phyloP scores from a whole-genome alignment of 106 monocot species.

The Phalaenopsis aphrodite region DNA sequence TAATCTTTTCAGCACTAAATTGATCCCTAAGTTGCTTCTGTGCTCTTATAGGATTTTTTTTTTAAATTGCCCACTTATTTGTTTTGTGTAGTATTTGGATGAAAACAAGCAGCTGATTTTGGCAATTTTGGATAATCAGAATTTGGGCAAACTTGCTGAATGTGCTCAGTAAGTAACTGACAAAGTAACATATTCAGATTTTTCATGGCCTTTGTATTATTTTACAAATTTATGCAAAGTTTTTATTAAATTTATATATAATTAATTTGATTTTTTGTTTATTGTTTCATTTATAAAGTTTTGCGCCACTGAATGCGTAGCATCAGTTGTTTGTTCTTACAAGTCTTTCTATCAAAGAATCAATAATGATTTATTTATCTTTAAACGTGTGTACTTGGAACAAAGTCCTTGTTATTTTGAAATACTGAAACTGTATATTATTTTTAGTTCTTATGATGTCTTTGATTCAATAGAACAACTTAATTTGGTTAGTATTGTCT shows the following conservation, averaged over 20 bases:
- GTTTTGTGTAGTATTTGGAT: constrained; percentile 24
- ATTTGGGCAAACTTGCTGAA: constrained; percentile 55
- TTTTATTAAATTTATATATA: background rate
- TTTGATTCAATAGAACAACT: background rate
- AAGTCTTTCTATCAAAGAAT: background rate
- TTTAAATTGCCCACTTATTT: background rate
- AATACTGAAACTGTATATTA: background rate
- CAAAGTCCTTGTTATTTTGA: background rate
- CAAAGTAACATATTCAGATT: background rate
- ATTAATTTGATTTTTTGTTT: background rate
- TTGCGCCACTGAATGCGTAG: background rate
- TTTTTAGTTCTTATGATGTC: background rate
- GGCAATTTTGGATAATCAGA: constrained; percentile 64
- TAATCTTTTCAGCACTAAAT: background rate
- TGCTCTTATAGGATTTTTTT: background rate
- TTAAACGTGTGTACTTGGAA: background rate
- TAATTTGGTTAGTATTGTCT: background rate
- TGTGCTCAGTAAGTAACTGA: constrained; percentile 60
- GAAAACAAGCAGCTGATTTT: constrained; percentile 36
- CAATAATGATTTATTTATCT: background rate
- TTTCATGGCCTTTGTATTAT: background rate
- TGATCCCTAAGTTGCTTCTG: background rate
- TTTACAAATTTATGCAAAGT: background rate
- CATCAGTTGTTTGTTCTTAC: background rate
- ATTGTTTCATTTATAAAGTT: background rate